Evolutionary conservation across 106 monocot genomes (phyloP).

Genomic region (Posidonia australis): DNA sequence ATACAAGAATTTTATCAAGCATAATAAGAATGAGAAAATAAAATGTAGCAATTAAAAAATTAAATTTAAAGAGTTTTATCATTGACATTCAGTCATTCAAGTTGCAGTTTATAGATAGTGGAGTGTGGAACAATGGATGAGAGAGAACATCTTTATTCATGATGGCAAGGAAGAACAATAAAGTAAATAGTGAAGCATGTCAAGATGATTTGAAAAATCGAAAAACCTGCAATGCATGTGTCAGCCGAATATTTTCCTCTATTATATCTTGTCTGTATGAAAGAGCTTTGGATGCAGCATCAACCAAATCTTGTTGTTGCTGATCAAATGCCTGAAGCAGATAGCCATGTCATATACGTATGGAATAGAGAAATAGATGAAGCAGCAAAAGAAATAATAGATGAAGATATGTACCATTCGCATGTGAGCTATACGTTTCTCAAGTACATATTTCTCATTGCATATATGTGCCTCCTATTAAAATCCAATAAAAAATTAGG

Average conservation of each 20-base stretch:
- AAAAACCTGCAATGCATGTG: conserved; percentile 81
- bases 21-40: no score
- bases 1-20: no score
- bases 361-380: not conserved
- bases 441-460: conserved; percentile 67
- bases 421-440: conserved; percentile 95
- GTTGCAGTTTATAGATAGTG: not conserved
- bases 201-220: conserved; percentile 11
- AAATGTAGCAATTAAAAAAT: no score
- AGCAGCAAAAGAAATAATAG: not conserved
- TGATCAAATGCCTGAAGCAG: conserved; percentile 87
- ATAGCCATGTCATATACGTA: not conserved
- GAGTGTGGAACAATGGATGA: not conserved
- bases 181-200: not conserved
- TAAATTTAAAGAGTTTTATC: no score
- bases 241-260: conserved; percentile 87
- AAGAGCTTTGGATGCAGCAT: conserved; percentile 94
- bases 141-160: not conserved
- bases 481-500: not conserved
- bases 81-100: no score
- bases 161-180: not conserved
- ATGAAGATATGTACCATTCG: conserved; percentile 43
- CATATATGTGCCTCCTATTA: conserved; percentile 68
- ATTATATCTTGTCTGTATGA: conserved; percentile 97
- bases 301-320: conserved; percentile 92